phyloP scores from a whole-genome alignment of 768 basidiomycete species.

The Suillus fuscotomentosus region DNA sequence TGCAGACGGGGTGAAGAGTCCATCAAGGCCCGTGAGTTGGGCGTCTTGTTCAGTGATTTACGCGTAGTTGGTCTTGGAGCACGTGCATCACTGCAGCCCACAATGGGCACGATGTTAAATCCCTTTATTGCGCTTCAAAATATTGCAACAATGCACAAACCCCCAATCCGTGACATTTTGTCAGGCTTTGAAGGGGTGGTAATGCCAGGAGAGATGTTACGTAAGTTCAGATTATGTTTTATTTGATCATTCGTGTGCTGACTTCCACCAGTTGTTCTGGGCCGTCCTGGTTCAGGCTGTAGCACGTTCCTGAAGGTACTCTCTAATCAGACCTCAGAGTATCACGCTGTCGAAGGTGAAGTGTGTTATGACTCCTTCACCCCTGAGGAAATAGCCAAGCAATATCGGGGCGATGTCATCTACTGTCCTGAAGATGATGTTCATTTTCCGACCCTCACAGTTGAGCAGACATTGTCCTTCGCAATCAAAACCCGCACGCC shows the following conservation, averaged over 20 bases:
- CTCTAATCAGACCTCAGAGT: slow-evolving; percentile 73
- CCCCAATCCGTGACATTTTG: slow-evolving; percentile 57
- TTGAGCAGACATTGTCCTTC: slow-evolving; percentile 71
- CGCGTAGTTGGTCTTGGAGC: slow-evolving; percentile 60
- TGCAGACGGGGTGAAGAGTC: slow-evolving; percentile 46
- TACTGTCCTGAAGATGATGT: slow-evolving; percentile 86
- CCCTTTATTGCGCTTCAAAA: slow-evolving; percentile 42
- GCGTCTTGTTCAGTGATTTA: slow-evolving; percentile 59
- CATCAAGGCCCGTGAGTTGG: slow-evolving; percentile 54
- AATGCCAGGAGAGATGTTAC: slow-evolving; percentile 64
- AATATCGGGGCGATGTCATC: slow-evolving; percentile 76
- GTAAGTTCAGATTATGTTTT: slow-evolving; percentile 39
- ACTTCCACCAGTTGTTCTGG: slow-evolving; percentile 64
- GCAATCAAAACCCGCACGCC: slow-evolving; percentile 53
- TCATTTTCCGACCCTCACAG: slow-evolving; percentile 83
- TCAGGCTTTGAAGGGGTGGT: slow-evolving; percentile 54
- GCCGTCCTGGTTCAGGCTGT: slow-evolving; percentile 84
- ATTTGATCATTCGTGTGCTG: neutral
- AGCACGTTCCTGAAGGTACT: slow-evolving; percentile 81
- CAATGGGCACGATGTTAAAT: slow-evolving; percentile 63
- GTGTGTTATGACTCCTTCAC: slow-evolving; percentile 82
- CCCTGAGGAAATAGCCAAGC: slow-evolving; percentile 57
- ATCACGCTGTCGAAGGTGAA: slow-evolving; percentile 61
- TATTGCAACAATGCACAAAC: slow-evolving; percentile 51
- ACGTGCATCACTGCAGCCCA: slow-evolving; percentile 52